Evolutionary conservation across 106 monocot genomes (phyloP).

Genomic region (Dendrobium officinale): DNA sequence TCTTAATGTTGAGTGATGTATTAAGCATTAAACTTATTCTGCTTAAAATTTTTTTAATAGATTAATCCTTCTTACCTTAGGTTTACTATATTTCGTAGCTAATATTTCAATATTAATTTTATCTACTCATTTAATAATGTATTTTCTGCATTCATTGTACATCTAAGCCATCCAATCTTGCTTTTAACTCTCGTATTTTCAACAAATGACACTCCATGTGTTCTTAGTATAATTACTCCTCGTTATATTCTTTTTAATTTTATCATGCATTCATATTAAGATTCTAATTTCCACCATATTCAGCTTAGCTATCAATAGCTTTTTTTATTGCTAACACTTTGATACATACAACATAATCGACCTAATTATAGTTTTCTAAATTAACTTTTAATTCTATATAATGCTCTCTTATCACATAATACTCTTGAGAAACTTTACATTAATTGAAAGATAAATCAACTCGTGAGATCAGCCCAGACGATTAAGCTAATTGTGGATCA

Average conservation of each 20-base stretch:
- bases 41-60: background rate
- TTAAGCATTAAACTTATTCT: background rate
- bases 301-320: background rate
- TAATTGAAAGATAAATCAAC: background rate
- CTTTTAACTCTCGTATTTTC: background rate
- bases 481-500: too few relatives aligned
- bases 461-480: too few relatives aligned
- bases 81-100: background rate
- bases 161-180: background rate
- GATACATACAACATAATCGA: background rate
- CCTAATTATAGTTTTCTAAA: background rate
- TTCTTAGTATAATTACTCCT: background rate
- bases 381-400: background rate
- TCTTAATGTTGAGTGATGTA: background rate
- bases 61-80: background rate
- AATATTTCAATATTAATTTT: background rate
- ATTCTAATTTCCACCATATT: background rate
- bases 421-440: background rate
- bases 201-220: background rate
- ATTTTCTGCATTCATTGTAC: background rate
- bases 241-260: background rate
- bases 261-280: background rate
- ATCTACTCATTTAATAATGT: background rate
- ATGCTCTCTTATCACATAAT: background rate
- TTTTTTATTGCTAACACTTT: background rate